Evolutionary conservation across 129 eudicot genomes (phyloP).

Genomic region (Flaveria linearis): DNA sequence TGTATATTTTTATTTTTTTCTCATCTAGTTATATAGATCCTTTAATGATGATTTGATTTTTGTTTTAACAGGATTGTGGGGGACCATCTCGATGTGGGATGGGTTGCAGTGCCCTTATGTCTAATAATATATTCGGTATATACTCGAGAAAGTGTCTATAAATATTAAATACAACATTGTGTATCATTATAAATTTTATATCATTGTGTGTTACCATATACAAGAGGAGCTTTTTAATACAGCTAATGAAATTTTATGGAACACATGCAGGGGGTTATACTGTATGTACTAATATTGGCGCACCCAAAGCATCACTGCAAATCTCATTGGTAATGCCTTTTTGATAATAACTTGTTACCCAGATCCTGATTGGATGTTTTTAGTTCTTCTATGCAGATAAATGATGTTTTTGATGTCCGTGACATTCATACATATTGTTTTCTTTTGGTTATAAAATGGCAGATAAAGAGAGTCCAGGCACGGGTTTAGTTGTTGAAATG

Average conservation of each 20-base stretch:
- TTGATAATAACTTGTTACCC: background rate
- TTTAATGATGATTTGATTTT: constrained; percentile 25
- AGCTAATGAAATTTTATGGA: constrained; percentile 16
- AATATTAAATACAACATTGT: background rate
- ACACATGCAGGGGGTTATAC: constrained; percentile 67
- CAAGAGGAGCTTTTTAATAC: constrained; percentile 4
- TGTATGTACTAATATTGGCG: constrained; percentile 69
- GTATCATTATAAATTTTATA: constrained; percentile 16
- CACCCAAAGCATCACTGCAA: constrained; percentile 49
- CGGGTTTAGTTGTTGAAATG: constrained; percentile 64
- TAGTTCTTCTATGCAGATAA: background rate
- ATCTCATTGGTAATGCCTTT: constrained; percentile 61
- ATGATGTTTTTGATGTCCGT: background rate
- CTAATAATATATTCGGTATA: constrained; percentile 60
- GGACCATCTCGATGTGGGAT: constrained; percentile 81
- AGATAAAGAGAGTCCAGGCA: constrained; percentile 70
- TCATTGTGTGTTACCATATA: background rate
- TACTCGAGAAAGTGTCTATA: constrained; percentile 10
- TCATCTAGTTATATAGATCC: constrained; percentile 3
- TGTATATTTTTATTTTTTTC: constrained; percentile 1
- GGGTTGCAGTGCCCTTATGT: constrained; percentile 91
- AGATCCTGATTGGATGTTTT: background rate
- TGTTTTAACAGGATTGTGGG: constrained; percentile 68
- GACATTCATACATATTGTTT: background rate
- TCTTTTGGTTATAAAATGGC: constrained; percentile 36